Base-by-base conservation (phyloP, 108 stramenopile genomes). In the Chaetoceros muelleri region DNA sequence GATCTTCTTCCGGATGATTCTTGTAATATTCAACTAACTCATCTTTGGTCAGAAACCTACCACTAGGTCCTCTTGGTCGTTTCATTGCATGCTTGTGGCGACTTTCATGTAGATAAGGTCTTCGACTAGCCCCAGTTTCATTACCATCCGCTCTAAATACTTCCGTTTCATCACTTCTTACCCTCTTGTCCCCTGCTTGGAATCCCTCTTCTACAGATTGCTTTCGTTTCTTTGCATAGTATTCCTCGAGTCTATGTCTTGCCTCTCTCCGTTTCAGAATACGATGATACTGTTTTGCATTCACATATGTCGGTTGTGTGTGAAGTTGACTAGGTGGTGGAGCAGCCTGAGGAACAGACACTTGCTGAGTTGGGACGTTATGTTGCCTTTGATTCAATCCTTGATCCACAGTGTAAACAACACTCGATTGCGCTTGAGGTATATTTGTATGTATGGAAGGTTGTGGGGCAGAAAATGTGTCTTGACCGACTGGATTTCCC, bases 31-130 rank as follows among this genome's bases (percentile, higher is more conserved):
- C 72, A 48, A 60, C 79, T 24, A 80, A 69, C 29, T 80, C 79
- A 13, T 66, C 58, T 73, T 91, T 91, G 51, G 84, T 91, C 28
- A 91, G 65, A 59, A 91, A 91, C 3, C 89, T 76, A 8, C 89
- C 89, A 21, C 82, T 80, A n/a, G 84, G 84, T 45, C 84, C 84
- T 44, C 89, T 76, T 3, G 81, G 82, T 44, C 89, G 66, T 55
- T 84, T 81, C 76, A 79, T 80, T 26, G 89, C 89, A 62, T 91
- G 89, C 1, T 80, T 62, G 63, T 86, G 89, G 24, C 89, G 52
- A 17, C 79, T 81, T 61, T 91, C 82, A 57, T 91, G 89, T 74
- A 84, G 63, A 61, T 84, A 90, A 0, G 83, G 79, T 69, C 79
- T 74, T 46, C 67, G 60, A 18, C 46, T n/a, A n/a, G n/a, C n/a